Evolutionary conservation across 306 rosid genomes (phyloP), one percentile per base, ranked within the genome.

Genomic region (Vigna mungo): DNA sequence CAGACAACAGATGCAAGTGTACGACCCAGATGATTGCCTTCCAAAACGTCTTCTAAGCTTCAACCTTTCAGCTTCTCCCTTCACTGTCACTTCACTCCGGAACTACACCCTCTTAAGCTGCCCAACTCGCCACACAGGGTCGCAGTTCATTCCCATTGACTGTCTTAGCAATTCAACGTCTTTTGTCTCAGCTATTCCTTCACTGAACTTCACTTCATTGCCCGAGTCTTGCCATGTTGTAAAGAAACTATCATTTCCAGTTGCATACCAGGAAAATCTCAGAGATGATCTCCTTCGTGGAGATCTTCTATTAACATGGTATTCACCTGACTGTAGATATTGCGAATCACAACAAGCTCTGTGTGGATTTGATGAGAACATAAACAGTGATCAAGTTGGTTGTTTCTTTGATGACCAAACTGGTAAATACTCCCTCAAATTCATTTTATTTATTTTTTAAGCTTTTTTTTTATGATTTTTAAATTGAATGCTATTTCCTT

Each of bases 91-190:
- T 37, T 77, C 69, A 47, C 48, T 51, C 12, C 72, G 55, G 21
- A 81, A 85, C 61, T 89, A 81, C 85, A 85, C 94, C 16, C 84
- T 93, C 80, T 72, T 89, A 41, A 80, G 90, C 67, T 92, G 97
- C 78, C 85, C 91, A 44, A 32, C 83, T 80, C 78, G 56, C 1
- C 80, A 71, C 65, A 53, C 80, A 52, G 72, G 37, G 61, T 81
- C 91, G 2, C 82, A 78, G 17, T 86, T 81, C 79, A 54, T 82
- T 36, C 32, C 90, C 72, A 58, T 90, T 54, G 73, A 43, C 6
- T 92, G 94, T 82, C 91, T 90, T 3, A 79, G 94, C 78, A 90
- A 84, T 69, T 89, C 91, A 10, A 92, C 94, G 20, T 65, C 59
- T 80, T 90, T 89, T 7, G 83, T 89, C 12, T 41, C 89, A 25